A percentile compares a stretch with the other conserved stretches of the same genome.
These are phyloP conservation scores for Isatis tinctoria DNA, from an alignment of 345 rosid genomes.

Conservation along the genomic window DNA sequence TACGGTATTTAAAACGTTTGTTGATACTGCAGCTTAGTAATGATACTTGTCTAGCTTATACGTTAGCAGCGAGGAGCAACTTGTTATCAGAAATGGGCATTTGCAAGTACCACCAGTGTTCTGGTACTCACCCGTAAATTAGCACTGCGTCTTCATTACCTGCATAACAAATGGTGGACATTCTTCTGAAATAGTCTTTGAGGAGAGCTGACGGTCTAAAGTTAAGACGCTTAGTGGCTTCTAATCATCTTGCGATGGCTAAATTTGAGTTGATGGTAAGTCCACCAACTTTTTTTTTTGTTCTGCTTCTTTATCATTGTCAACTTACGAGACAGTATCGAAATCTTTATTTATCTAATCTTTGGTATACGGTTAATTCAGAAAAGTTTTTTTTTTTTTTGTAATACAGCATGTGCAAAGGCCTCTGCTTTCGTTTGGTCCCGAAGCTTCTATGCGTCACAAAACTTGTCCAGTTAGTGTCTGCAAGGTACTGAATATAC, in stretches of 20 bases:
- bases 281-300: not conserved
- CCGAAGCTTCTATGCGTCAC: constrained; percentile 75
- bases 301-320: not conserved
- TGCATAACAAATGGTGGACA: constrained; percentile 83
- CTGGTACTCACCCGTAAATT: constrained; percentile 58
- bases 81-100: constrained; percentile 81
- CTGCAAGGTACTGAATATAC: constrained; percentile 65
- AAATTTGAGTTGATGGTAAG: constrained; percentile 85
- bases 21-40: constrained; percentile 67
- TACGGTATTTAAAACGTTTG: constrained; percentile 1
- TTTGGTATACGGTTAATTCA: not conserved
- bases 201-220: constrained; percentile 84
- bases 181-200: constrained; percentile 72
- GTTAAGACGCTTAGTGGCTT: constrained; percentile 76
- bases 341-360: not conserved
- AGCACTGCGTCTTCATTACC: constrained; percentile 64
- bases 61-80: constrained; percentile 85
- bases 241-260: constrained; percentile 94
- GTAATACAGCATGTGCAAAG: constrained; percentile 83
- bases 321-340: not conserved
- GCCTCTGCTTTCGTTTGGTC: constrained; percentile 91
- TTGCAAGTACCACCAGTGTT: constrained; percentile 56
- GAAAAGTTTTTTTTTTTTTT: constrained; percentile 25
- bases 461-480: constrained; percentile 83
- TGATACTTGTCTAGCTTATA: constrained; percentile 95